Base-by-base conservation (phyloP, 257 asterid genomes). In the Solanum tarapatanum region DNA sequence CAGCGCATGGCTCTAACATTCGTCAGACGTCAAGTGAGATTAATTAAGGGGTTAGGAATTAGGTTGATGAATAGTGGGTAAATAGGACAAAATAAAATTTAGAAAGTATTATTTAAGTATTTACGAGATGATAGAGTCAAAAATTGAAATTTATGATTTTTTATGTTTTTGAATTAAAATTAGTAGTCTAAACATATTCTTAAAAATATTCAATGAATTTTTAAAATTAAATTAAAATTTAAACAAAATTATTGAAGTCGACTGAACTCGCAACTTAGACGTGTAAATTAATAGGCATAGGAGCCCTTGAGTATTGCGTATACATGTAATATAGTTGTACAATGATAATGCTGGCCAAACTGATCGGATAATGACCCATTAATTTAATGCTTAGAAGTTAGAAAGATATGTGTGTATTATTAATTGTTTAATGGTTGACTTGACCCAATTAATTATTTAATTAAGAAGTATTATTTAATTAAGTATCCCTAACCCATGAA, bases 401-500 rank as follows among this genome's bases (percentile, higher is more conserved):
- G 41, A 80, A 17, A 45, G 43, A 80, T 5, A 1, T 45, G 14
- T n/a, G 32, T 1, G 23, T 43, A 45, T 60, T 79, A 28, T 48
- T 48, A 82, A 48, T 82, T 45, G 39, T 82, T 48, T 82, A 82
- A 82, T 48, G 3, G 41, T 82, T 82, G 85, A 82, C 85, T 16
- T 82, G 43, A 82, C 66, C 28, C 10, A 30, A 48, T 26, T 24
- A 77, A 24, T 77, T 11, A 11, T 11, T 76, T 76, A 37, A 75
- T 37, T 74, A 74, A 36, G 24, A 41, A 11, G 48, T 41, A 39
- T 76, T 37, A 23, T 21, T 75, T 75, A 37, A 75, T 36, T 74
- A 74, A 36, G 24, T 73, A 33, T 35, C 11, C 33, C 14, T 82
- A 91, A 70, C 90, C 91, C 90, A 85, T 36, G 24, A 76, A 60